Evolutionary conservation across 352 stramenopile genomes (phyloP).

Genomic region (Phytophthora europaea): DNA sequence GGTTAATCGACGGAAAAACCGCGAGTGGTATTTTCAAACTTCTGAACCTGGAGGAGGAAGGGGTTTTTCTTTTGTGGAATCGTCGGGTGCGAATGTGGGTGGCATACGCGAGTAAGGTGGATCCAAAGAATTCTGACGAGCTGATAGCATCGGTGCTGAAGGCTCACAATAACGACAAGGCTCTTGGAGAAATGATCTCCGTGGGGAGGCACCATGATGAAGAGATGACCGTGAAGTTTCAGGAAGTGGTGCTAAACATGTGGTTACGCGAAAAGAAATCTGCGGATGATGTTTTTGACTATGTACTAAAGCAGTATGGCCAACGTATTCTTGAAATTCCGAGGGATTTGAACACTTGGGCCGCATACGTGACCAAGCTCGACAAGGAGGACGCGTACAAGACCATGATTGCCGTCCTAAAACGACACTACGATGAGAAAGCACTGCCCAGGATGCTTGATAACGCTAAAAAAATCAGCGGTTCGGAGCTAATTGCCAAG

Average conservation of each 20-base stretch:
- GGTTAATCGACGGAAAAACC: neutral
- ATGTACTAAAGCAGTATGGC: neutral
- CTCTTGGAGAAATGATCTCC: neutral
- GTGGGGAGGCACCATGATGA: neutral
- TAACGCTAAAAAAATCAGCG: neutral
- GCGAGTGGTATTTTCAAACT: neutral
- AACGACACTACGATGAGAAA: neutral
- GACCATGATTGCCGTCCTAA: neutral
- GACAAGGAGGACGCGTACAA: neutral
- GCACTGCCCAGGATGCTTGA: neutral
- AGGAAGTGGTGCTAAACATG: neutral
- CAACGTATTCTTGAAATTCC: neutral
- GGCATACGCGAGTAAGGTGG: neutral
- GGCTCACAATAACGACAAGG: neutral
- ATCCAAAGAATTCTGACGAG: neutral
- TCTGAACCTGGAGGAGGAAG: neutral
- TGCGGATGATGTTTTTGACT: neutral
- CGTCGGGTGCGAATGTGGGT: neutral
- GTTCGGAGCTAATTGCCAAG: neutral
- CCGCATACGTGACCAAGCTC: neutral
- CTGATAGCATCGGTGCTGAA: neutral
- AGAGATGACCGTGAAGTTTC: neutral
- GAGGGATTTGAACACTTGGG: neutral
- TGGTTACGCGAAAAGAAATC: neutral
- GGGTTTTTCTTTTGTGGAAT: neutral